Evolutionary conservation across 2,329 filamentous ascomycete genomes (phyloP), one percentile per base, ranked within the genome.

Genomic region (Aspergillus ochraceoroseus): DNA sequence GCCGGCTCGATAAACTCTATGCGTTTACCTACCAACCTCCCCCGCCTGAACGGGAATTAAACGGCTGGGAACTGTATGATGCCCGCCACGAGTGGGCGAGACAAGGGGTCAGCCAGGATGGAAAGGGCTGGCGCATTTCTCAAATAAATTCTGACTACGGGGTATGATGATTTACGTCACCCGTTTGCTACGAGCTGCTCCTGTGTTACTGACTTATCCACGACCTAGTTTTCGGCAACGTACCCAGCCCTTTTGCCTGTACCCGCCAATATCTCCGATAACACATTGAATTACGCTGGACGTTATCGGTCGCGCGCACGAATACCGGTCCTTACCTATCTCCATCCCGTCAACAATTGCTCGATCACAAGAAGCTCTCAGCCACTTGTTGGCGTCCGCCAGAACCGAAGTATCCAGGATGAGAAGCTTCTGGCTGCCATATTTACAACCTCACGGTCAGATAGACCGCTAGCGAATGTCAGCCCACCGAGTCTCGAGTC

Each of bases 311-410:
- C 92, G 0, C 80, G 89, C 44, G 81, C 83, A 48, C 82, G 92
- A 45, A 89, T 98, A 63, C 92, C 92, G 1, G 85, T 82, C 3
- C 70, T 98, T 26, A 88, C 88, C 14, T 98, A 98, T 64, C 79
- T 95, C n/a, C 92, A 98, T 63, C 87, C 87, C 0, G 75, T 95
- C 55, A 98, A 96, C 62, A 95, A 94, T 62, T 96, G 92, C 64
- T 92, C 89, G 15, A 95, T 98, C 49, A 95, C 90, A 2, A 78
- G 92, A 59, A 94, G 88, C 59, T 94, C 90, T 3, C 92, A 98
- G 61, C 92, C 92, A 0, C 73, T 90, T 42, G 85, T 90, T 1
- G 92, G 92, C 9, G 78, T 96, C 15, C 80, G 85, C 33, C 80
- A 85, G 47, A 92, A 94, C 57, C 81, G 90, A 29, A 96, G 89